These are phyloP conservation scores for Ceratonia siliqua DNA, from an alignment of 306 rosid species.

Conservation along the genomic window DNA sequence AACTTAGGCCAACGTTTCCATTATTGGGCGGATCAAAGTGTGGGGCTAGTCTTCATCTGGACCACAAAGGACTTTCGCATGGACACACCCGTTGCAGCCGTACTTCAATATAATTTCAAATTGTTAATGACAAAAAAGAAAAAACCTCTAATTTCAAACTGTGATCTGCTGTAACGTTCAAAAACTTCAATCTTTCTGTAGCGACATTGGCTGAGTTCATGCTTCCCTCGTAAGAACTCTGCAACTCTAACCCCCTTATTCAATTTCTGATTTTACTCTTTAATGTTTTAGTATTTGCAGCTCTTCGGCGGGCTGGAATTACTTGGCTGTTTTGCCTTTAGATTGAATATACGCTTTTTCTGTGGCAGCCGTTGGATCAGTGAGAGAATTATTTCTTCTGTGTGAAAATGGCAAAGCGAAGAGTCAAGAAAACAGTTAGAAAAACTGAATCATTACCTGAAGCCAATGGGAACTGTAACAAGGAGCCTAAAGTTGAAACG, in stretches of 20 bases:
- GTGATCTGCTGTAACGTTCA: not conserved
- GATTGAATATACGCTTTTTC: not conserved
- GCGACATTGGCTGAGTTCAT: not conserved
- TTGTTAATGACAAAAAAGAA: no score
- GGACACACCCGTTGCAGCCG: no score
- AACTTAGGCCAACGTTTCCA: no score
- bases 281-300: not conserved
- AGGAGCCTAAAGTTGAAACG: slow-evolving; percentile 36
- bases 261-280: not conserved
- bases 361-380: not conserved
- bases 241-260: not conserved
- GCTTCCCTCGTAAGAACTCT: not conserved
- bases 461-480: not conserved
- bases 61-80: no score
- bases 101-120: no score
- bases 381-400: slow-evolving; percentile 6
- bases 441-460: slow-evolving; percentile 27
- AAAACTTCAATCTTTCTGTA: not conserved
- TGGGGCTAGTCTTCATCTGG: no score
- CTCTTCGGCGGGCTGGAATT: no score
- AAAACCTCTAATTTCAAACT: not conserved
- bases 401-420: slow-evolving; percentile 56
- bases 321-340: not conserved
- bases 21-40: no score
- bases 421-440: slow-evolving; percentile 42